Conservation (phyloP, 208 protist species). For the Angomonas ambiguus region DNA sequence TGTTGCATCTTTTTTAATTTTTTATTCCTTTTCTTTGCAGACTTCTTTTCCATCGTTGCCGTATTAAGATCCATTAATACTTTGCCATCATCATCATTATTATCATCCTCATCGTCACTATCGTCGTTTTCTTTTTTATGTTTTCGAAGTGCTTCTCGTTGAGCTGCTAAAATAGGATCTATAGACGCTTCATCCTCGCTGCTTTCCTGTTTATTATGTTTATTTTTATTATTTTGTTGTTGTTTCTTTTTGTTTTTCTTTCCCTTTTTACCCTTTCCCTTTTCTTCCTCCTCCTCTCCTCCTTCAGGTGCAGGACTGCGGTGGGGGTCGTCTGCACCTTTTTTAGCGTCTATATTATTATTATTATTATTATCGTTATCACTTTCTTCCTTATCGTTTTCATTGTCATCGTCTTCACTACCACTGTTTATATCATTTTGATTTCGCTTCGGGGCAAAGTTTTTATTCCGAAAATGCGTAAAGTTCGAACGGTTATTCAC, state of each 20-base stretch:
- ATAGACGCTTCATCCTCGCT: background rate
- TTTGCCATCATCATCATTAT: too few species aligned
- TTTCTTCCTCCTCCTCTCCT: too few species aligned
- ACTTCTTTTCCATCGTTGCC: conserved; percentile 2
- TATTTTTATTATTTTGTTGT: background rate
- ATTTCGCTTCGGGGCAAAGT: conserved; percentile 43
- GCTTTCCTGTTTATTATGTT: background rate
- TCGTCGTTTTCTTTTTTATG: background rate
- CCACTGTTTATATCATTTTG: background rate
- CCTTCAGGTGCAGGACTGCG: too few species aligned
- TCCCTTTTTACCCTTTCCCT: background rate
- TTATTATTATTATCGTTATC: background rate
- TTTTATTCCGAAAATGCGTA: conserved; percentile 84
- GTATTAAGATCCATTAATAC: too few species aligned
- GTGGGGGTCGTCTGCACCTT: background rate
- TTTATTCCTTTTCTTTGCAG: conserved; percentile 5
- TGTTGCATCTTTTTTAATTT: background rate
- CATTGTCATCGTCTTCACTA: background rate
- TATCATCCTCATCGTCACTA: background rate
- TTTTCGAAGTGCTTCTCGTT: conserved; percentile 1
- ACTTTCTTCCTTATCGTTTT: background rate
- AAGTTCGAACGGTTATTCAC: conserved; percentile 86
- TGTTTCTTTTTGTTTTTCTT: background rate
- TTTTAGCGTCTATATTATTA: background rate
- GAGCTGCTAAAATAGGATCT: background rate